Evolutionary conservation across 257 asterid species (phyloP).

Genomic region (Galeopsis tetrahit): DNA sequence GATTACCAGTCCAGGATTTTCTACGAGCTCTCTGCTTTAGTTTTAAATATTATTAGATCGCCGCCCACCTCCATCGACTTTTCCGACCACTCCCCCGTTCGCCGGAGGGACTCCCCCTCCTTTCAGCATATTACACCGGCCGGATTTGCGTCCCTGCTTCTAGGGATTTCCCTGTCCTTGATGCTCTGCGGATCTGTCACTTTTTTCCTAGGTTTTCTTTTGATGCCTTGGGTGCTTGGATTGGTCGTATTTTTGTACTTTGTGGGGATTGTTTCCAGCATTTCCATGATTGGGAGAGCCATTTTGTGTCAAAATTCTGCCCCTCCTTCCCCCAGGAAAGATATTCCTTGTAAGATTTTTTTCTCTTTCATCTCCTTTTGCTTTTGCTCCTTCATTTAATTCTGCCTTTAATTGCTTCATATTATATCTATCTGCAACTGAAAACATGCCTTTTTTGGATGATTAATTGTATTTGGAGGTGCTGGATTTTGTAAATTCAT

Average conservation of each 20-base stretch:
- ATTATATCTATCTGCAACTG: neutral
- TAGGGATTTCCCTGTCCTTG: slow-evolving; percentile 72
- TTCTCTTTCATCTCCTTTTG: neutral
- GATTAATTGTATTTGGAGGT: neutral
- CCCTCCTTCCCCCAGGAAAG: slow-evolving; percentile 54
- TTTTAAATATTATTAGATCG: slow-evolving; percentile 48
- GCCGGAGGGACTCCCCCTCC: slow-evolving; percentile 35
- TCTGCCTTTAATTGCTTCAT: neutral
- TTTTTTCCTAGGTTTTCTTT: slow-evolving; percentile 80
- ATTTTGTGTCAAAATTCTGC: slow-evolving; percentile 49
- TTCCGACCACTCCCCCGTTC: slow-evolving; percentile 35
- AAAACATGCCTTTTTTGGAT: neutral
- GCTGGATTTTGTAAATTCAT: neutral
- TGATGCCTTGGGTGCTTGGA: slow-evolving; percentile 99
- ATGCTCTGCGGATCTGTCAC: slow-evolving; percentile 93
- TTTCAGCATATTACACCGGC: slow-evolving; percentile 71
- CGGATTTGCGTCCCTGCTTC: slow-evolving; percentile 74
- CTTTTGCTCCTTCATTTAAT: neutral
- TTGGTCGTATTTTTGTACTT: slow-evolving; percentile 67
- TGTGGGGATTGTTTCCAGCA: slow-evolving; percentile 80
- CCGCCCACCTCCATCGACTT: slow-evolving; percentile 43
- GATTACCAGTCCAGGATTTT: slow-evolving; percentile 47
- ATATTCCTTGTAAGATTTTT: slow-evolving; percentile 56
- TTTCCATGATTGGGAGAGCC: slow-evolving; percentile 79
- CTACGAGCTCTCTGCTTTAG: slow-evolving; percentile 50